These are phyloP conservation scores for Eucalyptus leucophloia DNA, from an alignment of 345 rosid genomes.

Conservation along the genomic window DNA sequence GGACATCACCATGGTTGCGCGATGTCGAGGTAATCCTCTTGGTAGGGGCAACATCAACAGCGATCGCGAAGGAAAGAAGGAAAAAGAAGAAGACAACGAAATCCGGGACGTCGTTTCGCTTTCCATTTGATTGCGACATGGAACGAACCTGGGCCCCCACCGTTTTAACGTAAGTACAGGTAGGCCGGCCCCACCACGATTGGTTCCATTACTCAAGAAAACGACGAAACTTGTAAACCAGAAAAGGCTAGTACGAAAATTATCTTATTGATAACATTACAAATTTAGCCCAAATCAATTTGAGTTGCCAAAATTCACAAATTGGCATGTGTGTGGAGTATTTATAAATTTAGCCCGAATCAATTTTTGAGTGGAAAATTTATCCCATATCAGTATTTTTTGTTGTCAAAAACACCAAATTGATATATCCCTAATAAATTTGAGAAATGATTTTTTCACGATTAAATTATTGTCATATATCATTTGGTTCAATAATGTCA, in stretches of 20 bases:
- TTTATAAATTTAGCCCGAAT: too few species aligned
- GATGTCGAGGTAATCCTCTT: background rate
- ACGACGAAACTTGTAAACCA: background rate
- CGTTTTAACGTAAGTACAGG: background rate
- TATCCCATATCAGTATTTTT: fast-evolving
- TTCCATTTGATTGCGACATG: background rate
- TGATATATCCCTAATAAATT: fast-evolving
- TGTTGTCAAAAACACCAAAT: fast-evolving
- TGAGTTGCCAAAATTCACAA: too few species aligned
- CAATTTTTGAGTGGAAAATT: too few species aligned
- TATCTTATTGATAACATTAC: too few species aligned
- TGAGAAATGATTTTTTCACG: fast-evolving
- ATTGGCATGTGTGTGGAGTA: background rate
- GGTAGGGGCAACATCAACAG: background rate
- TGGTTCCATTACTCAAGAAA: background rate
- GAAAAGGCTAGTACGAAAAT: background rate
- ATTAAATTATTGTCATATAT: fast-evolving
- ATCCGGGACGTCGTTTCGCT: background rate
- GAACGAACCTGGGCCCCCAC: background rate
- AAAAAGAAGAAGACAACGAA: background rate
- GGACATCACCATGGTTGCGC: background rate
- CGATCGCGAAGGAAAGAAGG: background rate
- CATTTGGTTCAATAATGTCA: fast-evolving
- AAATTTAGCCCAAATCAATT: too few species aligned
- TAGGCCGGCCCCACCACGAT: background rate